Conservation (phyloP, 2,329 filamentous ascomycete genomes). For the Penicillium sp. region DNA sequence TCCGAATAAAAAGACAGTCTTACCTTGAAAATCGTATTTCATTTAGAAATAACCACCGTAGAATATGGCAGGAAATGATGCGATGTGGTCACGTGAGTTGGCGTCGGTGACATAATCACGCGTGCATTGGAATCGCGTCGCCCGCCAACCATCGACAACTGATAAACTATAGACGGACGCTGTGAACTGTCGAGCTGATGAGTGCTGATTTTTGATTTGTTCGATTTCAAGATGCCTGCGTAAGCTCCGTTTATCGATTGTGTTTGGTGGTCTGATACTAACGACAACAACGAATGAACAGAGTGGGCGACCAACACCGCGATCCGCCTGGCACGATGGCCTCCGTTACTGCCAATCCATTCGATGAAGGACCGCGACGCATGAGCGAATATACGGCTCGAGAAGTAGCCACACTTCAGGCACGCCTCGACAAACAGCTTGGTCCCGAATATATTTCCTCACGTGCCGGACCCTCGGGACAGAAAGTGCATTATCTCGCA, state of each 20-base stretch:
- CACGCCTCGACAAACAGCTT: constrained; percentile 83
- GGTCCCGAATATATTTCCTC: constrained; percentile 95
- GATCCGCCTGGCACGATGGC: constrained; percentile 26
- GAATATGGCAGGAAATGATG: neutral
- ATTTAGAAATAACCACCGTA: neutral
- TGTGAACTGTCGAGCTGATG: neutral
- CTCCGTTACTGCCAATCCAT: constrained; percentile 67
- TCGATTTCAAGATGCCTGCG: constrained; percentile 43
- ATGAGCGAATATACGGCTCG: constrained; percentile 81
- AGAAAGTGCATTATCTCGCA: constrained; percentile 89
- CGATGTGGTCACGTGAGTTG: constrained; percentile 12
- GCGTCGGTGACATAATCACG: constrained; percentile 18
- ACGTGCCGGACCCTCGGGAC: constrained; percentile 74
- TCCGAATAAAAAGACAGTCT: neutral
- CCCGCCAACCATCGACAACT: neutral
- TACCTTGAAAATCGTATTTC: neutral
- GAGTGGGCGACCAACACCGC: constrained; percentile 67
- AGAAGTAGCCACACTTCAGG: constrained; percentile 83
- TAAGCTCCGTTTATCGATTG: constrained; percentile 25
- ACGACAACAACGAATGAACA: constrained; percentile 30
- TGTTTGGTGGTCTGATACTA: constrained; percentile 5
- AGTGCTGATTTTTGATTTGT: neutral
- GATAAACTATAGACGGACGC: neutral
- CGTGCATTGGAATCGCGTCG: constrained; percentile 18
- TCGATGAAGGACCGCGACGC: constrained; percentile 65